Conservation (phyloP, 2,329 filamentous ascomycete genomes). For the Zasmidium citrigriseum region DNA sequence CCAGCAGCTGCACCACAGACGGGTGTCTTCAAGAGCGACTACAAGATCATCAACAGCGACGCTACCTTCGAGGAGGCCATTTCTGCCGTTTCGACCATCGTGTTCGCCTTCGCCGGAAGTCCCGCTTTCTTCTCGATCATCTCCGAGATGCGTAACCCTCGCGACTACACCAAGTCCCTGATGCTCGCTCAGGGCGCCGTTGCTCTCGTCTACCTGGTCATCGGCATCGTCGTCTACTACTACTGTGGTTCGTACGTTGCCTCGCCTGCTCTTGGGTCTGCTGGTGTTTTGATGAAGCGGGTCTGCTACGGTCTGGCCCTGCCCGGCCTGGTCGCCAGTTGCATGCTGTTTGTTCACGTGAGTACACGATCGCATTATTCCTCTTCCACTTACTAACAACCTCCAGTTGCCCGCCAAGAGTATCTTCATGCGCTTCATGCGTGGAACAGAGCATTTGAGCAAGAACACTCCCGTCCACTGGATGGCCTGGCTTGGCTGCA, state of each 20-base stretch:
- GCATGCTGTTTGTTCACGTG: conserved; percentile 31
- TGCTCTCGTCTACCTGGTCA: conserved; percentile 36
- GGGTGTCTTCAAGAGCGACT: conserved; percentile 33
- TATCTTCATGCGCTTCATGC: conserved; percentile 31
- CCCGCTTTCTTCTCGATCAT: conserved; percentile 42
- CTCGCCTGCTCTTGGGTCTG: conserved; percentile 51
- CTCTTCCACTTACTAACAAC: background rate
- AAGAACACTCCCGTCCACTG: conserved; percentile 26
- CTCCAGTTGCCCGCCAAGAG: conserved; percentile 29
- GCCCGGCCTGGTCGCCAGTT: conserved; percentile 28
- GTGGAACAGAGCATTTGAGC: conserved; percentile 27
- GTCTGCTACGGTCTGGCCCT: conserved; percentile 44
- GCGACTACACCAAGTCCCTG: conserved; percentile 37
- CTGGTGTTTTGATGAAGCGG: conserved; percentile 47
- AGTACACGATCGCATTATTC: background rate
- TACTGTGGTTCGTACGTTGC: conserved; percentile 51
- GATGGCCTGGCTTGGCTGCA: conserved; percentile 25
- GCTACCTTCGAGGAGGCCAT: conserved; percentile 55
- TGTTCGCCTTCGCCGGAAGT: conserved; percentile 43
- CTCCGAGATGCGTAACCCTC: conserved; percentile 42
- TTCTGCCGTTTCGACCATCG: conserved; percentile 57
- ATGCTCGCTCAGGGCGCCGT: conserved; percentile 29
- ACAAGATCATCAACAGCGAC: conserved; percentile 28
- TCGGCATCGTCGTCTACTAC: conserved; percentile 48
- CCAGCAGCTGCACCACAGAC: conserved; percentile 36